Base-by-base conservation (phyloP, 768 basidiomycete species). In the Mycena olivaceomarginata region DNA sequence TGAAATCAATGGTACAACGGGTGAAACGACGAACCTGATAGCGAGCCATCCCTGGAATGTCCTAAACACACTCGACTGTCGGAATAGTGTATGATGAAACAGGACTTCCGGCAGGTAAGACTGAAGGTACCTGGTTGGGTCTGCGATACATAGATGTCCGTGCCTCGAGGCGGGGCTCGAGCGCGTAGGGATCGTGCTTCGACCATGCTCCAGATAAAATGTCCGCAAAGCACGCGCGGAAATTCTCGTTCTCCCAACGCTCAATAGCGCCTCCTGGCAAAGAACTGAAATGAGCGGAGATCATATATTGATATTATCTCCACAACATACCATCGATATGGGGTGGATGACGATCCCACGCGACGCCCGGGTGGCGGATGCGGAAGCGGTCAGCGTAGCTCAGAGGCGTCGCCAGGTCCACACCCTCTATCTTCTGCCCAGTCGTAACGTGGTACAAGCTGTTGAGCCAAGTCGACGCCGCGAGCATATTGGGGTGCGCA, bases 31-130 rank as follows among this genome's bases (percentile, higher is more conserved):
- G 5, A 53, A 90, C 90, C 89, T 91, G 81, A 92, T 83, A 2
- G 92, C 87, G 39, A 92, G 84, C 92, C 92, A 93, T 45, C 92
- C 92, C 73, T 93, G 92, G 82, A 90, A 93, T 11, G 91, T 90
- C 43, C 88, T 82, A 76, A 89, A 88, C 16, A 88, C 82, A 77
- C 76, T 88, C 39, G 86, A 85, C 76, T 84, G 68, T 15, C 3
- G 20, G 46, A 13, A 70, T 72, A 73, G 40, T 9, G 79, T 57
- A 41, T 45, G 31, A 59, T 9, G 22, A 62, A 65, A 39, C 65
- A 7, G 37, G n/a, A 64, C 16, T 48, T 18, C n/a, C n/a, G 0
- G 11, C 8, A 25, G 12, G 25, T 5, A 22, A 66, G 51, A 10
- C n/a, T 3, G 63, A 73, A 81, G 81, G 48, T 67, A 86, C 88